These are phyloP conservation scores for Radiomyces spectabilis DNA, from an alignment of 192 early-diverging fungal species.

Conservation along the genomic window DNA sequence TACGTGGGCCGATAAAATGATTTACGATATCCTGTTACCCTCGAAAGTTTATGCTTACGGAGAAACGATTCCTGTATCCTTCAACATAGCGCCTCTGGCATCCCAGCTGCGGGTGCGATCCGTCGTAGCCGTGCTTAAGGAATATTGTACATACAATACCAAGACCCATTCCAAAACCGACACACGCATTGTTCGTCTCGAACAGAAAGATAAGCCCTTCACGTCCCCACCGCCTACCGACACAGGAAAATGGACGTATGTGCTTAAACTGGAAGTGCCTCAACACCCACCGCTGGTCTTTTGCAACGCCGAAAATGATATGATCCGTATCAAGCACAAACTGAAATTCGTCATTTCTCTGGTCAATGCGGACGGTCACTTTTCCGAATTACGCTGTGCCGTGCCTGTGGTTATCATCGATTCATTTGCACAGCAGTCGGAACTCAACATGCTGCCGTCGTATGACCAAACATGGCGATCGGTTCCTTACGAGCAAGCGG, in stretches of 20 bases:
- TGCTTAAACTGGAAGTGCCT: constrained; percentile 12
- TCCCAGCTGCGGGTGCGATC: constrained; percentile 37
- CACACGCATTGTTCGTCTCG: constrained; percentile 4
- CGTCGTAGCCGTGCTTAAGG: constrained; percentile 42
- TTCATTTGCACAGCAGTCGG: constrained; percentile 12
- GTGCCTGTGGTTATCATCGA: constrained; percentile 25
- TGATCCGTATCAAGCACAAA: constrained; percentile 30
- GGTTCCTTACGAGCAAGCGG: constrained; percentile 20
- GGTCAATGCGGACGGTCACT: constrained; percentile 22
- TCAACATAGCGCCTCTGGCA: constrained; percentile 40
- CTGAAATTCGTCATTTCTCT: constrained; percentile 29
- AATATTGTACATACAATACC: constrained; percentile 44
- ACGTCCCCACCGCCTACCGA: neutral
- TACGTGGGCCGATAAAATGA: constrained; percentile 50
- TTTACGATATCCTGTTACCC: constrained; percentile 48
- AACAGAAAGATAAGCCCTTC: constrained; percentile 5
- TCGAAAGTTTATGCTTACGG: constrained; percentile 44
- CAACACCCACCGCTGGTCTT: constrained; percentile 4
- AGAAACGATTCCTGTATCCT: constrained; percentile 42
- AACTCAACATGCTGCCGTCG: constrained; percentile 16
- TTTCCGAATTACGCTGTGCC: constrained; percentile 27
- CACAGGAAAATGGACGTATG: constrained; percentile 4
- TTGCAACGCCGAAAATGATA: constrained; percentile 29
- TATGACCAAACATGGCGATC: constrained; percentile 27
- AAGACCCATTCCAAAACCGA: constrained; percentile 19